phyloP scores from a whole-genome alignment of 2,329 filamentous ascomycete species.

The Drechslerella coelobrocha region DNA sequence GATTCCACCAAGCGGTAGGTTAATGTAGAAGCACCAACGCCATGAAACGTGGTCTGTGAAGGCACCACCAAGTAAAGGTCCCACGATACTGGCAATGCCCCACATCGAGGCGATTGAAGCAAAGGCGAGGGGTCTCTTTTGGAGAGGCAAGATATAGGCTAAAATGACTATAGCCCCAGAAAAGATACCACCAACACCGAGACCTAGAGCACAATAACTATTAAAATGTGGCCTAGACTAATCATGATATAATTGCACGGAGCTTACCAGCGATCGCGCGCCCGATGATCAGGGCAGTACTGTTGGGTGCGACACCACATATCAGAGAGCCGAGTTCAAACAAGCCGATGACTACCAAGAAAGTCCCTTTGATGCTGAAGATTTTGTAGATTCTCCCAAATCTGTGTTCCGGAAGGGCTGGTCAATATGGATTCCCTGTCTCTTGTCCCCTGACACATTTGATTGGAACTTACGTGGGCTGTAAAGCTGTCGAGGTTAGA shows the following conservation, averaged over 20 bases:
- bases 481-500: conserved; percentile 50
- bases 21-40: conserved; percentile 68
- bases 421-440: no score
- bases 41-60: conserved; percentile 63
- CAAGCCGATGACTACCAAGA: conserved; percentile 58
- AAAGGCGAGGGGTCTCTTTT: conserved; percentile 55
- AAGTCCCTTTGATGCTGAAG: conserved; percentile 63
- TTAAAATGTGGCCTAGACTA: background rate
- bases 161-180: conserved; percentile 64
- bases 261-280: conserved; percentile 64
- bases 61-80: conserved; percentile 63
- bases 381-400: conserved; percentile 64
- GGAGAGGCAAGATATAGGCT: conserved; percentile 54
- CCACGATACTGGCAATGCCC: conserved; percentile 62
- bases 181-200: conserved; percentile 66
- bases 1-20: conserved; percentile 65
- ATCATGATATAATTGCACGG: background rate
- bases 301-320: conserved; percentile 64
- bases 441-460: conserved; percentile 62
- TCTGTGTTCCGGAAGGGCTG: conserved; percentile 61
- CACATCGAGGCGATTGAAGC: conserved; percentile 60
- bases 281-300: conserved; percentile 63
- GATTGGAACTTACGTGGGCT: conserved; percentile 56
- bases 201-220: conserved; percentile 56
- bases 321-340: conserved; percentile 61